phyloP scores from a whole-genome alignment of 2,329 filamentous ascomycete genomes.

The Apiospora sp. region DNA sequence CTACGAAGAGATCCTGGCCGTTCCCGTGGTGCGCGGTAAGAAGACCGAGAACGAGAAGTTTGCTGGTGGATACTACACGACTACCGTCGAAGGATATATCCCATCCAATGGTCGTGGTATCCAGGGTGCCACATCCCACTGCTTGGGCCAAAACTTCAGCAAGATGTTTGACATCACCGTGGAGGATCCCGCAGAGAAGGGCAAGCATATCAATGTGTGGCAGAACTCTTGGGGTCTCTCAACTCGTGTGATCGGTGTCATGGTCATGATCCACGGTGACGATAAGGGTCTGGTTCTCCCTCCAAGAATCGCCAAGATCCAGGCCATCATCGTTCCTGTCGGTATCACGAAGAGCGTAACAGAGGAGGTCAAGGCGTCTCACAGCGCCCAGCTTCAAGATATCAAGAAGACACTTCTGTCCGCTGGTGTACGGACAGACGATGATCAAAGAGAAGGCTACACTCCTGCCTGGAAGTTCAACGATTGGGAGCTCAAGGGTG shows the following conservation, averaged over 20 bases:
- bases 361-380: slow-evolving; percentile 78
- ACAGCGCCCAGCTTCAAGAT: slow-evolving; percentile 78
- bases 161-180: slow-evolving; percentile 99
- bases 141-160: slow-evolving; percentile 94
- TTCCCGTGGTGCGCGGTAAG: slow-evolving; percentile 88
- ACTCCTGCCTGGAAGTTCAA: slow-evolving; percentile 98
- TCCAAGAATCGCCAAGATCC: slow-evolving; percentile 85
- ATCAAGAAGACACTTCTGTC: slow-evolving; percentile 74
- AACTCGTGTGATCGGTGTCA: slow-evolving; percentile 95
- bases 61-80: slow-evolving; percentile 94
- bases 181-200: slow-evolving; percentile 86
- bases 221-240: slow-evolving; percentile 99
- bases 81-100: slow-evolving; percentile 96
- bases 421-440: slow-evolving; percentile 78
- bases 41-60: slow-evolving; percentile 99
- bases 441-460: slow-evolving; percentile 90
- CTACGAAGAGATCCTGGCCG: slow-evolving; percentile 92
- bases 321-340: slow-evolving; percentile 88
- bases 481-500: slow-evolving; percentile 97
- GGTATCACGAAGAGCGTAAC: slow-evolving; percentile 90
- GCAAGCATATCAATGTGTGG: slow-evolving; percentile 87
- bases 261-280: slow-evolving; percentile 98
- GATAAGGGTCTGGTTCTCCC: slow-evolving; percentile 95
- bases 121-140: slow-evolving; percentile 94
- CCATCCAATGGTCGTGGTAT: slow-evolving; percentile 95